These are phyloP conservation scores for Trametopsis cervina DNA, from an alignment of 768 basidiomycete genomes.

Conservation along the genomic window DNA sequence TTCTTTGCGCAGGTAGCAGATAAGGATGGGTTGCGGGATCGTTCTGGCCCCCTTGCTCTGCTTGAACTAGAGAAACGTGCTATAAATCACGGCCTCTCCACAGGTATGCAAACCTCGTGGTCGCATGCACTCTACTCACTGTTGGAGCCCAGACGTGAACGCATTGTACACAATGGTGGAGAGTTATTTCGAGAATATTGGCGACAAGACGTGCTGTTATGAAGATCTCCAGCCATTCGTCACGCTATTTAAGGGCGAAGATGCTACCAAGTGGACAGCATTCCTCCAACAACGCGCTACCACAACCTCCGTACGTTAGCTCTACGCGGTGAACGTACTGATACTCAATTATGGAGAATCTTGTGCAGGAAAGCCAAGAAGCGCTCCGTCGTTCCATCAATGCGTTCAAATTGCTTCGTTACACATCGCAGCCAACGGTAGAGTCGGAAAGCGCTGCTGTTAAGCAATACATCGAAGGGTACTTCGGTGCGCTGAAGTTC, in stretches of 20 bases:
- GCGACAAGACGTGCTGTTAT: conserved; percentile 79
- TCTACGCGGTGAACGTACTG: conserved; percentile 16
- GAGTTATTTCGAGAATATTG: conserved; percentile 64
- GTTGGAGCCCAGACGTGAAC: conserved; percentile 31
- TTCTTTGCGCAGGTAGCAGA: conserved; percentile 53
- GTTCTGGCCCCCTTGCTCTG: conserved; percentile 66
- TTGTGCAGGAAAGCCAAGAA: conserved; percentile 33
- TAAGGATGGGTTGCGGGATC: conserved; percentile 63
- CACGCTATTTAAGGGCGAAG: conserved; percentile 35
- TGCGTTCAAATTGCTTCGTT: conserved; percentile 63
- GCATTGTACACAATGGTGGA: conserved; percentile 45
- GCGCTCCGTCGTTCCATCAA: conserved; percentile 68
- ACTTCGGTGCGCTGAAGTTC: conserved; percentile 59
- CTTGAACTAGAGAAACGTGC: conserved; percentile 70
- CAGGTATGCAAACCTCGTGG: conserved; percentile 34
- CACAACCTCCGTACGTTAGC: conserved; percentile 37
- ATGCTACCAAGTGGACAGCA: conserved; percentile 42
- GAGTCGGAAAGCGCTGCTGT: conserved; percentile 52
- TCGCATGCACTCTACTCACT: neutral
- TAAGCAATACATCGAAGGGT: conserved; percentile 47
- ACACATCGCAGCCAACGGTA: conserved; percentile 40
- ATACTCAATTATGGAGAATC: neutral
- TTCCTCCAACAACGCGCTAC: conserved; percentile 38
- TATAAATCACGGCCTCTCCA: conserved; percentile 37
- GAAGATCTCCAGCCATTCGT: conserved; percentile 78